Evolutionary conservation across 345 rosid species (phyloP).

Genomic region (Theobroma cacao): DNA sequence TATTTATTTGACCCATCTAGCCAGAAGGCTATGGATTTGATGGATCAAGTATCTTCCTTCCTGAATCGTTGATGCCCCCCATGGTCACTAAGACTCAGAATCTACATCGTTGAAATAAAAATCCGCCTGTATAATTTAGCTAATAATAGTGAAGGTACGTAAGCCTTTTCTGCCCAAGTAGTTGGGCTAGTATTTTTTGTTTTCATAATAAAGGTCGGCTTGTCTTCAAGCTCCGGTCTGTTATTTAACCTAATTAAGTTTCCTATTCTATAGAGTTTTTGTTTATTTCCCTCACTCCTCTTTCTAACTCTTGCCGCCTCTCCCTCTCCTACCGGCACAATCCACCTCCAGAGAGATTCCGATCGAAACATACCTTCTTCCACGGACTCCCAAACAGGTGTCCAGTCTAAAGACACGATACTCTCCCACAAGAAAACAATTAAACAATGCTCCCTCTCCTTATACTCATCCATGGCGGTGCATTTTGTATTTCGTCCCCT

Average conservation of each 20-base stretch:
- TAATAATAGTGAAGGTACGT: too few species aligned
- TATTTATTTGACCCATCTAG: neutral
- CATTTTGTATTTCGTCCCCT: too few species aligned
- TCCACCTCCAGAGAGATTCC: too few species aligned
- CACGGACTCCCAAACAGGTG: neutral
- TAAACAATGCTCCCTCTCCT: too few species aligned
- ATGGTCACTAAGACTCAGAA: too few species aligned
- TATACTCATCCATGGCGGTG: too few species aligned
- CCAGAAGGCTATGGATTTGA: neutral
- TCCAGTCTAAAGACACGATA: neutral
- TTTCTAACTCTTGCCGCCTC: neutral
- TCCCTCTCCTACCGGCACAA: neutral
- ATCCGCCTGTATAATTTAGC: too few species aligned
- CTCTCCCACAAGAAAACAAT: neutral
- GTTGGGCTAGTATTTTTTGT: too few species aligned
- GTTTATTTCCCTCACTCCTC: neutral
- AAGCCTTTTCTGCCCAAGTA: too few species aligned
- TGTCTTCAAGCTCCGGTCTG: too few species aligned
- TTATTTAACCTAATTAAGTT: neutral
- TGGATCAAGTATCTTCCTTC: constrained; percentile 1
- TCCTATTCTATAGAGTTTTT: neutral
- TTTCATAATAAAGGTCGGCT: too few species aligned
- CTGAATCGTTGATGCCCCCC: neutral
- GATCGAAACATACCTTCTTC: neutral
- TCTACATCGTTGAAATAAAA: too few species aligned